A percentile compares a stretch with the other conserved stretches of the same genome.
Conservation (phyloP, 2,329 filamentous ascomycete genomes). For the Xylaria sp. region DNA sequence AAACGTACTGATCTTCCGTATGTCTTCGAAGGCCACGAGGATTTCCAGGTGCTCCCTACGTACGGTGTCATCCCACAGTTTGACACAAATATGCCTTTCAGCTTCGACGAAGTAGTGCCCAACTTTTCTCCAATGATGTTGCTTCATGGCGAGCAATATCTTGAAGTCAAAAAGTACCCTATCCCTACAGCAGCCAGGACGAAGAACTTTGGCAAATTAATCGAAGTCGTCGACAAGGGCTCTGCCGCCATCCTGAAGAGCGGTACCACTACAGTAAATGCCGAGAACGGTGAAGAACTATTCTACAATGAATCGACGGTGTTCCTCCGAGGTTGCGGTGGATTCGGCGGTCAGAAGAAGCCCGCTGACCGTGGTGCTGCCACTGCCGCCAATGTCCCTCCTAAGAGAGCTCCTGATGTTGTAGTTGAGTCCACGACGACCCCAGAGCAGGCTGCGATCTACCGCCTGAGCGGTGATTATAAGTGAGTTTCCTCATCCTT, state of each 20-base stretch:
- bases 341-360: slow-evolving; percentile 87
- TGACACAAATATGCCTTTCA: slow-evolving; percentile 82
- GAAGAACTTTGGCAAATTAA: slow-evolving; percentile 78
- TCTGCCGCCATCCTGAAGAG: slow-evolving; percentile 84
- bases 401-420: slow-evolving; percentile 79
- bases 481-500: slow-evolving; percentile 64
- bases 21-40: slow-evolving; percentile 88
- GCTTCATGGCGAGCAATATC: slow-evolving; percentile 97
- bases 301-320: slow-evolving; percentile 98
- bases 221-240: slow-evolving; percentile 97
- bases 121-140: slow-evolving; percentile 99
- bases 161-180: slow-evolving; percentile 91
- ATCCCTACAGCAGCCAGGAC: slow-evolving; percentile 86
- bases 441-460: slow-evolving; percentile 91
- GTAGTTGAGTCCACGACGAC: slow-evolving; percentile 87
- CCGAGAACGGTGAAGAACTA: slow-evolving; percentile 84
- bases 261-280: slow-evolving; percentile 84
- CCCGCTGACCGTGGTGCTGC: slow-evolving; percentile 80
- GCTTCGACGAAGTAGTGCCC: slow-evolving; percentile 83
- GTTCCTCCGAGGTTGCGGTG: slow-evolving; percentile 90
- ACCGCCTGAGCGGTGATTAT: slow-evolving; percentile 92
- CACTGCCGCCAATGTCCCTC: slow-evolving; percentile 81
- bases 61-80: slow-evolving; percentile 97
- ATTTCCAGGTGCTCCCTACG: slow-evolving; percentile 95
- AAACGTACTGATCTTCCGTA: slow-evolving; percentile 88